Percentiles rank a stretch among this genome's conserved stretches.
phyloP scores from a whole-genome alignment of 202 grass and related monocot species.

The Musa balbisiana region DNA sequence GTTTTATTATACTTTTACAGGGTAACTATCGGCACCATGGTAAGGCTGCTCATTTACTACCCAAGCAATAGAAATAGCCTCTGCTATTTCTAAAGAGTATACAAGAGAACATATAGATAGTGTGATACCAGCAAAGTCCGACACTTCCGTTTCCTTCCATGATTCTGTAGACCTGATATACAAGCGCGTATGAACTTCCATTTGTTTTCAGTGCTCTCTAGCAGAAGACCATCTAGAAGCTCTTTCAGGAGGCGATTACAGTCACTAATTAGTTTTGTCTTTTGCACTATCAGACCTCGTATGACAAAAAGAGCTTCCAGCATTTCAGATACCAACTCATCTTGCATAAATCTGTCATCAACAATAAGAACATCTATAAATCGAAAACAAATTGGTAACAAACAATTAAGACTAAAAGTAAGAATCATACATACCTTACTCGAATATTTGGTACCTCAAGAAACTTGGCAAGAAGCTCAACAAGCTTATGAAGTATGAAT shows the following conservation, averaged over 20 bases:
- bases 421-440: conserved; percentile 45
- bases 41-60: too few relatives aligned
- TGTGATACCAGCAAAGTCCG: conserved; percentile 68
- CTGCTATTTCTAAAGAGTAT: not conserved
- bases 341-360: conserved; percentile 74
- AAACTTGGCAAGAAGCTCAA: conserved; percentile 94
- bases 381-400: not conserved
- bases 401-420: not conserved
- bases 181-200: conserved; percentile 92
- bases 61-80: not conserved
- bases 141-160: conserved; percentile 67
- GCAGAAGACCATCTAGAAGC: conserved; percentile 79
- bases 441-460: conserved; percentile 94
- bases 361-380: conserved; percentile 15
- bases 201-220: conserved; percentile 86
- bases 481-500: conserved; percentile 92
- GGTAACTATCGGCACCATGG: too few relatives aligned
- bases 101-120: not conserved
- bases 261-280: conserved; percentile 95
- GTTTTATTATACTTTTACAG: too few relatives aligned
- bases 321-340: conserved; percentile 78
- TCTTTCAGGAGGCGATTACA: conserved; percentile 90
- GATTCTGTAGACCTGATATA: conserved; percentile 86
- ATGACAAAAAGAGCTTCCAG: conserved; percentile 90
- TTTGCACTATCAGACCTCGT: conserved; percentile 86